Base-by-base conservation (phyloP, 768 basidiomycete species). In the Dentipellis sp. region DNA sequence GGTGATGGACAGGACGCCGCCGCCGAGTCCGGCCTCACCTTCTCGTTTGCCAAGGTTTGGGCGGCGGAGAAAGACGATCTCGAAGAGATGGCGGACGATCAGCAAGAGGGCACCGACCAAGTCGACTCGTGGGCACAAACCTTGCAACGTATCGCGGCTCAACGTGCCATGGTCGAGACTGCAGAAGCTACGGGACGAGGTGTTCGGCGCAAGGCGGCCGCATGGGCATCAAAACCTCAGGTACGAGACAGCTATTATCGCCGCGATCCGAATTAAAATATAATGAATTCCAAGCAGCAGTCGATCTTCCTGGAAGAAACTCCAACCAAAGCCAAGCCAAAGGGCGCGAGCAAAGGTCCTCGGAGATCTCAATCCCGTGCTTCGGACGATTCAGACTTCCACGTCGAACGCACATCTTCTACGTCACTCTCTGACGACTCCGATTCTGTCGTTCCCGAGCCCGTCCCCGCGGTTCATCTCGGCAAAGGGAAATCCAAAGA, bases 41-140 rank as follows among this genome's bases (percentile, higher is more conserved):
- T 97, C 67, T 81, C 80, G 6, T 95, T 94, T 64, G 93, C 94
- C 10, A 94, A 94, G 67, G 79, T 97, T 45, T 97, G 94, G 94
- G 81, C 86, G 1, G 83, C 87, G 21, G 83, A 87, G 58, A 86
- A 87, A 65, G 86, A 86, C 54, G 64, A 73, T 2, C 68, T 90
- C 50, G 87, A 86, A 65, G 87, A 89, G 14, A 65, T 91, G 19
- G 75, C 71, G 36, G 87, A 87, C 48, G 74, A 72, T 6, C 63
- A 74, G 3, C 66, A 66, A 2, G 73, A 71, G 4, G 59, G 66
- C 14, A 54, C 57, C 0, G 83, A 81, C 48, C 76, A 83, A 54
- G 76, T 73, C 34, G 86, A 91, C 67, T 90, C 91, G n/a, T 94
- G 91, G 93, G 79, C 85, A 10, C 78, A 80, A 53, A 81, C 89